Evolutionary conservation across 108 stramenopile species (phyloP).

Genomic region (Conticribra weissflogii): DNA sequence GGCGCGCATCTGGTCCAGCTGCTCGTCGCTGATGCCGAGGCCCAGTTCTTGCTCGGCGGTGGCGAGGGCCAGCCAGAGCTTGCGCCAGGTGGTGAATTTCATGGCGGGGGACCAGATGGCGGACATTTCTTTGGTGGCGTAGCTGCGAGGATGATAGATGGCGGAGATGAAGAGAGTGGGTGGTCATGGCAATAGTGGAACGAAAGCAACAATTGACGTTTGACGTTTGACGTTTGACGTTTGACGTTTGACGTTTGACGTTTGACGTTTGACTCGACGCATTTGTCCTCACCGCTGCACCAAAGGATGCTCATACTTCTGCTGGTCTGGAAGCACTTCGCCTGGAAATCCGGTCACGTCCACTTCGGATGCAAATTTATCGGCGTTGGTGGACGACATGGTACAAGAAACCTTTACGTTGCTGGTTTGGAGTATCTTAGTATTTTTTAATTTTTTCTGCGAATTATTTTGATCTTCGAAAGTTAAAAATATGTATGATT

Average conservation of each 20-base stretch:
- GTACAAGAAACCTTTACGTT: too few relatives aligned
- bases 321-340: conserved; percentile 70
- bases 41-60: conserved; percentile 97
- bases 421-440: too few relatives aligned
- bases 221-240: too few relatives aligned
- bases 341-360: conserved; percentile 30
- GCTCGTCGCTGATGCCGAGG: conserved; percentile 91
- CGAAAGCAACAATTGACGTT: too few relatives aligned
- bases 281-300: conserved; percentile 61
- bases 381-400: conserved; percentile 9
- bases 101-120: conserved; percentile 95
- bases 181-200: too few relatives aligned
- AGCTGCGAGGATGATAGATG: conserved; percentile 37
- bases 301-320: conserved; percentile 90
- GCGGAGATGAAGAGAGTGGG: not conserved
- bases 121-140: conserved; percentile 99
- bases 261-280: not conserved
- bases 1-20: conserved; percentile 86
- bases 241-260: not conserved
- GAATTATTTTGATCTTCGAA: too few relatives aligned
- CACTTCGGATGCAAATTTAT: conserved; percentile 4
- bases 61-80: conserved; percentile 98
- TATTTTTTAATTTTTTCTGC: too few relatives aligned
- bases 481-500: too few relatives aligned
- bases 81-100: conserved; percentile 99